Percentiles rank a stretch among this genome's conserved stretches.
Conservation (phyloP, 2,329 filamentous ascomycete species). For the Claviceps purpurea region DNA sequence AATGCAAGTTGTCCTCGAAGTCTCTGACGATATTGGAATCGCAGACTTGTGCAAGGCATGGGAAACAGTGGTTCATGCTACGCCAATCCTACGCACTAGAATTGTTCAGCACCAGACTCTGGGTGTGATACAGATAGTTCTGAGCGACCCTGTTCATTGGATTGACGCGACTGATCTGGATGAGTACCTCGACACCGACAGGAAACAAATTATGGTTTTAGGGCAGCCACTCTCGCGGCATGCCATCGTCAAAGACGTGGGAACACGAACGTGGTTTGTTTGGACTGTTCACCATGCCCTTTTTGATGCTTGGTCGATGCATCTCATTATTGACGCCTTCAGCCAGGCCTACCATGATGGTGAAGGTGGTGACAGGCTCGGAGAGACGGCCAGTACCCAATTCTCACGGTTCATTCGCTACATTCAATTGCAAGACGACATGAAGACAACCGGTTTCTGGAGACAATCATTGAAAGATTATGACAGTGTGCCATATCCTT, state of each 20-base stretch:
- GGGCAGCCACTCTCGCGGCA: constrained; percentile 28
- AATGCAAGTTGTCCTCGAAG: constrained; percentile 8
- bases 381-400: too few relatives aligned
- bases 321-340: constrained; percentile 25
- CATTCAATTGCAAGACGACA: background rate
- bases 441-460: too few relatives aligned
- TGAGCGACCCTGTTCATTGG: constrained; percentile 23
- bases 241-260: constrained; percentile 20
- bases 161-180: constrained; percentile 12
- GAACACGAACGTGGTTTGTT: constrained; percentile 25
- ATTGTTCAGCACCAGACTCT: constrained; percentile 27
- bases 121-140: constrained; percentile 30
- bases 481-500: too few relatives aligned
- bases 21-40: constrained; percentile 3
- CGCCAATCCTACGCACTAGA: constrained; percentile 28
- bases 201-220: constrained; percentile 21
- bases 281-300: constrained; percentile 32
- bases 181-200: constrained; percentile 23
- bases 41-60: constrained; percentile 6
- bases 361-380: background rate
- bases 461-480: too few relatives aligned
- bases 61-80: constrained; percentile 1
- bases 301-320: constrained; percentile 34
- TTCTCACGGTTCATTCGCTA: constrained; percentile 9
- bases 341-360: constrained; percentile 6